These are phyloP conservation scores for Panaeolus cyanescens DNA, from an alignment of 768 basidiomycete genomes.

Conservation along the genomic window DNA sequence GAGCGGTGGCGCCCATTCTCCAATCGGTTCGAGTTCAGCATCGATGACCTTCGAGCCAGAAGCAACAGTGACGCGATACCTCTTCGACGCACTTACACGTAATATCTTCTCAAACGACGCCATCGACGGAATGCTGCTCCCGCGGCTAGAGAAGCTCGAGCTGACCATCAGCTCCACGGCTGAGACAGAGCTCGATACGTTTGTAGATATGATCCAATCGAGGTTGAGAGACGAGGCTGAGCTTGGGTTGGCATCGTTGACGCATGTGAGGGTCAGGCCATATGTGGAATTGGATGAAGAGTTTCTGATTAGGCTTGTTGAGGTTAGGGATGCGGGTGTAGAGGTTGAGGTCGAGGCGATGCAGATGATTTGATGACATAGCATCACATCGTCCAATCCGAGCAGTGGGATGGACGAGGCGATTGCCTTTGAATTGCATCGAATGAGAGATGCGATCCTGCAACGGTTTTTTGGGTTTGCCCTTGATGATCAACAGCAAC, in stretches of 20 bases:
- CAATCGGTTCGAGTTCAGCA: neutral
- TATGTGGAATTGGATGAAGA: conserved; percentile 24
- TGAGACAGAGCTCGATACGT: conserved; percentile 27
- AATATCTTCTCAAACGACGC: conserved; percentile 26
- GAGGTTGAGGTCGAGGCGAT: conserved; percentile 24
- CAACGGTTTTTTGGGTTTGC: neutral
- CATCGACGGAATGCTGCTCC: conserved; percentile 30
- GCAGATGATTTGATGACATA: neutral
- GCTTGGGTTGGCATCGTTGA: conserved; percentile 24
- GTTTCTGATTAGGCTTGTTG: conserved; percentile 25
- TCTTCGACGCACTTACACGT: conserved; percentile 38
- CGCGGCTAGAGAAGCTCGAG: conserved; percentile 36
- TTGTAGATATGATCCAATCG: conserved; percentile 38
- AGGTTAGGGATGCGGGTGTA: conserved; percentile 26
- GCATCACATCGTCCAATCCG: too few relatives aligned
- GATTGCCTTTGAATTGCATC: neutral
- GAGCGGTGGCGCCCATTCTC: neutral
- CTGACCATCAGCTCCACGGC: conserved; percentile 35
- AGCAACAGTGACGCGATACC: conserved; percentile 33
- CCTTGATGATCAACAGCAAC: neutral
- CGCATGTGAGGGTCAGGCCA: conserved; percentile 26
- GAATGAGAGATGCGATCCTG: neutral
- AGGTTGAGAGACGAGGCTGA: conserved; percentile 25
- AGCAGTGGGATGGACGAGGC: too few relatives aligned
- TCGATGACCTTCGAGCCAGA: conserved; percentile 16